Conservation (phyloP, 352 stramenopile genomes). For the Aphanomyces astaci region DNA sequence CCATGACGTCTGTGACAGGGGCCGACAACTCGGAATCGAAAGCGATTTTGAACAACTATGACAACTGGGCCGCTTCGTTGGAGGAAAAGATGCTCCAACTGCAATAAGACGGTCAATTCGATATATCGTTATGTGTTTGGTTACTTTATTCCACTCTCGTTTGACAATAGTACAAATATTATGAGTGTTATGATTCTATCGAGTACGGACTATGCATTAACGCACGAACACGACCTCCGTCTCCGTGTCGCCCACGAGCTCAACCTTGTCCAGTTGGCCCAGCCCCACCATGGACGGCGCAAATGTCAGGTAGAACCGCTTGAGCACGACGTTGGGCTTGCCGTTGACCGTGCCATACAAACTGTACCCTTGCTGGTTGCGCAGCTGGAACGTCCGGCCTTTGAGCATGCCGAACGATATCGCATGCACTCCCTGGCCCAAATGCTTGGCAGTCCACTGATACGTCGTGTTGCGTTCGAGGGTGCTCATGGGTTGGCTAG, state of each 20-base stretch:
- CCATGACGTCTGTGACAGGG: neutral
- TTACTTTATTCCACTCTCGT: too few relatives aligned
- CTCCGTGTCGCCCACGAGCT: constrained; percentile 13
- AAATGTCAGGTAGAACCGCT: constrained; percentile 39
- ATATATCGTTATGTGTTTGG: too few relatives aligned
- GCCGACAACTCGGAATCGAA: constrained; percentile 24
- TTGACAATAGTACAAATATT: too few relatives aligned
- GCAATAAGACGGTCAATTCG: too few relatives aligned
- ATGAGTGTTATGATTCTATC: neutral
- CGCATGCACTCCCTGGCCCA: constrained; percentile 41
- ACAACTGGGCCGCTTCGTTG: constrained; percentile 41
- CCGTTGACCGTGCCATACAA: constrained; percentile 51
- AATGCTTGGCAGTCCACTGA: constrained; percentile 32
- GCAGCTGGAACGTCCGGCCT: constrained; percentile 26
- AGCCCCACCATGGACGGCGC: constrained; percentile 17
- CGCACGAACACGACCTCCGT: constrained; percentile 8
- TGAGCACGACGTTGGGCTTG: constrained; percentile 44
- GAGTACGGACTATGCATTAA: too few relatives aligned
- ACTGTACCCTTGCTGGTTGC: constrained; percentile 36
- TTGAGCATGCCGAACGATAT: constrained; percentile 40
- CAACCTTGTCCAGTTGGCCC: constrained; percentile 6
- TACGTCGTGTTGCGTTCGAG: constrained; percentile 55
- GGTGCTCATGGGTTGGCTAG: constrained; percentile 35
- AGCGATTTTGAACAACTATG: constrained; percentile 44
- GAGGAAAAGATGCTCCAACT: constrained; percentile 45